Evolutionary conservation across 2,329 filamentous ascomycete species (phyloP).

Genomic region (Fusarium sp.): DNA sequence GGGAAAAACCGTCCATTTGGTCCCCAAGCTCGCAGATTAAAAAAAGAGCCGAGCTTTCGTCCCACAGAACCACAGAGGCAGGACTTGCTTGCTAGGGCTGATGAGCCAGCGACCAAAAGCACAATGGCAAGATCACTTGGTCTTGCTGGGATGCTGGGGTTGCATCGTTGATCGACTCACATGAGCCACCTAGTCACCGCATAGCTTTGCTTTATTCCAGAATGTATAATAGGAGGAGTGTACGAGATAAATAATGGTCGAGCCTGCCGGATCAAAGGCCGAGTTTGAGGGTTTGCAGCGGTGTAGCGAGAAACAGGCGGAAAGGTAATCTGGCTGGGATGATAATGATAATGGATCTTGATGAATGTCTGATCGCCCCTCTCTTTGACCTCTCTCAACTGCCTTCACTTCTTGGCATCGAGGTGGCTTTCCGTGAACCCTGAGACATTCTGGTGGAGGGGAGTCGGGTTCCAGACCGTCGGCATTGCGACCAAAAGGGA

Average conservation of each 20-base stretch:
- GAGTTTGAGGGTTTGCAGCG: slow-evolving; percentile 16
- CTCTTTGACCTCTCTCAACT: slow-evolving; percentile 7
- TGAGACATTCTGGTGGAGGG: slow-evolving; percentile 26
- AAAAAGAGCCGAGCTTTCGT: not conserved
- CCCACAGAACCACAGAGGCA: slow-evolving; percentile 1
- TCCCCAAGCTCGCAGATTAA: not conserved
- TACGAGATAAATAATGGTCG: slow-evolving; percentile 16
- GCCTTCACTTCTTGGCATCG: slow-evolving; percentile 9
- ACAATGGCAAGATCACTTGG: slow-evolving; percentile 2
- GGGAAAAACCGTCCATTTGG: not conserved
- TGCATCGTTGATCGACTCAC: slow-evolving; percentile 18
- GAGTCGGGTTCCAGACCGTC: slow-evolving; percentile 18
- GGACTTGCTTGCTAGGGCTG: slow-evolving; percentile 4
- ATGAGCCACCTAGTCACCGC: slow-evolving; percentile 29
- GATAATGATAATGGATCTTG: slow-evolving; percentile 11
- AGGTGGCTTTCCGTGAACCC: not conserved
- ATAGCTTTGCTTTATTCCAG: slow-evolving; percentile 10
- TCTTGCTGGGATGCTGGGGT: slow-evolving; percentile 21
- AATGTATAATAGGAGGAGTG: slow-evolving; percentile 7
- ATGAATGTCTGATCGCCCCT: slow-evolving; percentile 9
- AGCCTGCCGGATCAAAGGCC: not conserved
- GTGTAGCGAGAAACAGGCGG: not conserved
- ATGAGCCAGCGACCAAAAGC: slow-evolving; percentile 6
- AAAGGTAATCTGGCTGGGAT: slow-evolving; percentile 4
- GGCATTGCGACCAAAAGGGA: slow-evolving; percentile 4